phyloP scores from a whole-genome alignment of 768 basidiomycete genomes.

The Hygrocybe coccinea region DNA sequence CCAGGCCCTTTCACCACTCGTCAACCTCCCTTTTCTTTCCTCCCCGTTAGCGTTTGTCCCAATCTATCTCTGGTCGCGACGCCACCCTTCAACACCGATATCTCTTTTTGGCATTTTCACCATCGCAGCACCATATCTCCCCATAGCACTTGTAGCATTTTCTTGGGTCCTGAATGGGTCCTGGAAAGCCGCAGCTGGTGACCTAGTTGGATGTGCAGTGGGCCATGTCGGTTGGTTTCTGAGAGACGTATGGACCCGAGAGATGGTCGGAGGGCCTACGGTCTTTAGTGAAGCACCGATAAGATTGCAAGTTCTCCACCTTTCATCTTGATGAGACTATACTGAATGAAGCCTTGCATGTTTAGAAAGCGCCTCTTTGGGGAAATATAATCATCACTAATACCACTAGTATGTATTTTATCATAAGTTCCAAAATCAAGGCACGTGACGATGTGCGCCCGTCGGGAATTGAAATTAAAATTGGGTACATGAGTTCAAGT shows the following conservation, averaged over 20 bases:
- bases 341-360: constrained; percentile 1
- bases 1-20: constrained; percentile 76
- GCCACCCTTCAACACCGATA: constrained; percentile 93
- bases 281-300: constrained; percentile 70
- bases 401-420: too few species aligned
- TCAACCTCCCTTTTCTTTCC: constrained; percentile 91
- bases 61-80: constrained; percentile 94
- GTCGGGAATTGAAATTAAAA: too few species aligned
- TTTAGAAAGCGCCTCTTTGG: constrained; percentile 64
- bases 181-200: constrained; percentile 78
- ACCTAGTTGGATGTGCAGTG: constrained; percentile 79
- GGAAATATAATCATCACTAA: constrained; percentile 29
- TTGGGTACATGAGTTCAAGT: too few species aligned
- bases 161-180: constrained; percentile 80
- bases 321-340: neutral
- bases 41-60: constrained; percentile 91
- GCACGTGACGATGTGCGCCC: too few species aligned
- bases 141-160: constrained; percentile 83
- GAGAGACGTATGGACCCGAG: constrained; percentile 81
- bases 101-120: constrained; percentile 93
- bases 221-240: constrained; percentile 85
- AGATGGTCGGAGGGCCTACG: constrained; percentile 74
- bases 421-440: too few species aligned
- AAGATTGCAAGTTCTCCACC: constrained; percentile 47
- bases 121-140: constrained; percentile 93